Evolutionary conservation across 495 filamentous ascomycete species (phyloP), one percentile per base, ranked within the genome.

Genomic region (Podospora didyma): DNA sequence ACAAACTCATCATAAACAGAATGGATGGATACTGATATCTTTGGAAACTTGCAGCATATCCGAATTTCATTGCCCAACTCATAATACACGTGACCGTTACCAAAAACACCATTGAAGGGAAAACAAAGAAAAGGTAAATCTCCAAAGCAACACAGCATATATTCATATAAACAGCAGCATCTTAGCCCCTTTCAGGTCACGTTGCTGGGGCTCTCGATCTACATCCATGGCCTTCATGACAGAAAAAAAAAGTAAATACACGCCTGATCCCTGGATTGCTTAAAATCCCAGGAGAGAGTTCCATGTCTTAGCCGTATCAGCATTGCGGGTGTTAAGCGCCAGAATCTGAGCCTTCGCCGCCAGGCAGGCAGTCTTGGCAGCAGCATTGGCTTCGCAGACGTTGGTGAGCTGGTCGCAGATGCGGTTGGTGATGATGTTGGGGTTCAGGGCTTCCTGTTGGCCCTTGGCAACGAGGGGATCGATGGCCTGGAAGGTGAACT

Each of bases 391-490:
- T 41, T 67, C 71, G 73, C 82, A 85, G 42, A 82, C 73, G 66
- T 79, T 79, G 67, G 47, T 75, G 31, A 85, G 73, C 73, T 83
- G 80, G 68, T 85, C 81, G 64, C 81, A 82, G 65, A 86, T 77
- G 53, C 81, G 78, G 75, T 84, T 85, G 71, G 82, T 82, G 74
- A 86, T 86, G 75, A 86, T 86, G 70, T 77, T 77, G 54, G 79
- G 79, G 73, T 82, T 82, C 37, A 83, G 71, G 4, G 79, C 79
- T 58, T 82, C 75, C 62, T 75, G 59, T 69, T 82, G 78, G 42
- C 77, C 77, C 60, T 75, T 67, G 54, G 69, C 69, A 47, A 77
- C 75, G 46, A 75, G 60, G 12, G 72, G 60, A 63, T 82, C 79
- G 47, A 68, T 68, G 51, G 80, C 67, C 57, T 78, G 75, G 78